A percentile compares a stretch with the other conserved stretches of the same genome.
Conservation (phyloP, 495 filamentous ascomycete genomes). For the Margaritispora aquatica region DNA sequence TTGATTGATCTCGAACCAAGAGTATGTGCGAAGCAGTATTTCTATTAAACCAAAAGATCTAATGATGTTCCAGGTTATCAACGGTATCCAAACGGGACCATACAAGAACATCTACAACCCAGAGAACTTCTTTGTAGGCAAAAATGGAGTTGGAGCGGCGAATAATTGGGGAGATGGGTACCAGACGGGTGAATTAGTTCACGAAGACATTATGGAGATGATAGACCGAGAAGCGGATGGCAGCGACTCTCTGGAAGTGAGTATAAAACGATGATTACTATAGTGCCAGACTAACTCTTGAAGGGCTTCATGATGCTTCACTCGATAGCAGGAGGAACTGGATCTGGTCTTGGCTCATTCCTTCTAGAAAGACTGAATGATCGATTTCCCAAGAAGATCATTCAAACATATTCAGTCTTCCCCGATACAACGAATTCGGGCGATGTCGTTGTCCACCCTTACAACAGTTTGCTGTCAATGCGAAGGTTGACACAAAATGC, state of each 20-base stretch:
- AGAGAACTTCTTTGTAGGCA: constrained; percentile 94
- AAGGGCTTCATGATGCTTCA: constrained; percentile 97
- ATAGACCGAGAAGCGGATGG: constrained; percentile 98
- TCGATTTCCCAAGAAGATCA: constrained; percentile 96
- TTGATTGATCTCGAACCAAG: constrained; percentile 91
- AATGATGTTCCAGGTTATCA: constrained; percentile 60
- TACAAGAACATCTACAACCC: constrained; percentile 99
- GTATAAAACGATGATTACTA: background rate
- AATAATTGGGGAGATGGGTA: constrained; percentile 99
- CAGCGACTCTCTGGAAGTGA: constrained; percentile 88
- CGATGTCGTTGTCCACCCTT: constrained; percentile 95
- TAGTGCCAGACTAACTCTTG: background rate
- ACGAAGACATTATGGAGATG: constrained; percentile 99
- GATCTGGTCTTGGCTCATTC: constrained; percentile 89
- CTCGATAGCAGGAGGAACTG: constrained; percentile 95
- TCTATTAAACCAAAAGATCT: background rate
- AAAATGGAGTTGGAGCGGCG: constrained; percentile 84
- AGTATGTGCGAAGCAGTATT: constrained; percentile 38
- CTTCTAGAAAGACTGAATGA: constrained; percentile 96
- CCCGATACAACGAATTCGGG: constrained; percentile 77
- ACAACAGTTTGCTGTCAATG: constrained; percentile 94
- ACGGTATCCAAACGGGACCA: constrained; percentile 82
- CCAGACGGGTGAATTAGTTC: constrained; percentile 80
- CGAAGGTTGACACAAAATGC: constrained; percentile 88
- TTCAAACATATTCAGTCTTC: constrained; percentile 98